Evolutionary conservation across 352 stramenopile genomes (phyloP).

Genomic region (Hyphochytrium catenoides): DNA sequence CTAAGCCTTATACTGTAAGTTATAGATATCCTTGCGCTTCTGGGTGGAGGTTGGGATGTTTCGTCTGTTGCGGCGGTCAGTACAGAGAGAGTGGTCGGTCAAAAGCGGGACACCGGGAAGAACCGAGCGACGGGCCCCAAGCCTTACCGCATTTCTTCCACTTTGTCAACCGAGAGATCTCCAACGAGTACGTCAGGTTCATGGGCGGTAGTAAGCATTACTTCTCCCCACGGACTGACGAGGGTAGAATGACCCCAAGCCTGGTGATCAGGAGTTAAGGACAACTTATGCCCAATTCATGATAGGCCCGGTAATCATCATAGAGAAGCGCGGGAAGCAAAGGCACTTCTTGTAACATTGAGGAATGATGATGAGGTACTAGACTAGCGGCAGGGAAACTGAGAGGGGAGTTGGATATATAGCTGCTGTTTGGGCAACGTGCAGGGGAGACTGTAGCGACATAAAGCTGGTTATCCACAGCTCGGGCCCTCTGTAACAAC

Average conservation of each 20-base stretch:
- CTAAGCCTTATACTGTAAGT: conserved; percentile 55
- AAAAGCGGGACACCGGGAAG: too few species aligned
- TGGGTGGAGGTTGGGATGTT: conserved; percentile 89
- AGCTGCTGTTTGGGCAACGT: conserved; percentile 72
- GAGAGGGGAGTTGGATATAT: too few species aligned
- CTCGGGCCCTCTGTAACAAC: conserved; percentile 83
- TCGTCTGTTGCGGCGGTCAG: too few species aligned
- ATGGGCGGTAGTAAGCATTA: conserved; percentile 84
- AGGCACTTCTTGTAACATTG: too few species aligned
- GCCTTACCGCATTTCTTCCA: conserved; percentile 88
- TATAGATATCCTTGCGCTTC: conserved; percentile 85
- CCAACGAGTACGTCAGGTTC: conserved; percentile 74
- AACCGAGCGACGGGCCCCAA: too few species aligned
- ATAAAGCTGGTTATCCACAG: conserved; percentile 82
- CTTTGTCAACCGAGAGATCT: conserved; percentile 80
- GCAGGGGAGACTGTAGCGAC: conserved; percentile 88
- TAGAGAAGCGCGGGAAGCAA: too few species aligned
- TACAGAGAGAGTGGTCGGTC: too few species aligned
- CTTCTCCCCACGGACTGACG: conserved; percentile 89
- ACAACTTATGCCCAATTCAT: too few species aligned
- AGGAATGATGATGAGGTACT: too few species aligned
- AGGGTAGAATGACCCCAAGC: conserved; percentile 95
- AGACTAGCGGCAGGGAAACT: too few species aligned
- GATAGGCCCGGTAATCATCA: too few species aligned
- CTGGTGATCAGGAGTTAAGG: too few species aligned